phyloP scores from a whole-genome alignment of 73 alveolate species.

The Paramecium biaurelia region DNA sequence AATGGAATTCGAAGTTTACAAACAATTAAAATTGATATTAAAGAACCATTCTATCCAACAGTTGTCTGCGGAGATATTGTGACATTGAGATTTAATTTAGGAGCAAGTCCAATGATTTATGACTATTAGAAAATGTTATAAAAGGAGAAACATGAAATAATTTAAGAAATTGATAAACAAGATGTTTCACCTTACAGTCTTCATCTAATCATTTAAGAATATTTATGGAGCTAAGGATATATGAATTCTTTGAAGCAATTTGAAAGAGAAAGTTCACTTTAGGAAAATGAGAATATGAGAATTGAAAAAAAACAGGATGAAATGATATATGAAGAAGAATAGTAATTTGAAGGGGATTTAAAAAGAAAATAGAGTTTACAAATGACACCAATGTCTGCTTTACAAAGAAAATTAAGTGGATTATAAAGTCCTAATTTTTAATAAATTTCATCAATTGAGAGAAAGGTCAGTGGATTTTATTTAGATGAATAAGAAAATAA shows the following conservation, averaged over 20 bases:
- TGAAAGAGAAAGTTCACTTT: constrained; percentile 8
- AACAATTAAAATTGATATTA: not conserved
- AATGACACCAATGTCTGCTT: constrained; percentile 35
- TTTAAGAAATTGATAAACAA: not conserved
- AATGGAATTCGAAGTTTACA: not conserved
- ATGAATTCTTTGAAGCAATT: not conserved
- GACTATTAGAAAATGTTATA: not conserved
- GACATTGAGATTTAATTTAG: not conserved
- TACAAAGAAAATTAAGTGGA: constrained; percentile 46
- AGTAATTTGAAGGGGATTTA: not conserved
- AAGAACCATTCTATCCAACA: not conserved
- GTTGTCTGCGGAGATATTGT: not conserved
- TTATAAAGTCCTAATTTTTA: not conserved
- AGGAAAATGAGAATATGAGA: not conserved
- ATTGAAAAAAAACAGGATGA: not conserved
- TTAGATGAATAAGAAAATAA: constrained; percentile 7
- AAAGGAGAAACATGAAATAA: not conserved
- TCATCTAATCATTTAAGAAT: constrained; percentile 1
- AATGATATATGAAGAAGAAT: not conserved
- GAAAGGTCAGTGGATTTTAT: constrained; percentile 3
- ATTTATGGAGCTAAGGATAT: constrained; percentile 46
- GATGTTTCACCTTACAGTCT: constrained; percentile 9
- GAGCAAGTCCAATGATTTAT: not conserved
- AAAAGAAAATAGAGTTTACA: not conserved
- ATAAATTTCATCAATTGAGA: constrained; percentile 3